These are phyloP conservation scores for Pichia inconspicua DNA, from an alignment of 1,139 yeast species.

Conservation along the genomic window DNA sequence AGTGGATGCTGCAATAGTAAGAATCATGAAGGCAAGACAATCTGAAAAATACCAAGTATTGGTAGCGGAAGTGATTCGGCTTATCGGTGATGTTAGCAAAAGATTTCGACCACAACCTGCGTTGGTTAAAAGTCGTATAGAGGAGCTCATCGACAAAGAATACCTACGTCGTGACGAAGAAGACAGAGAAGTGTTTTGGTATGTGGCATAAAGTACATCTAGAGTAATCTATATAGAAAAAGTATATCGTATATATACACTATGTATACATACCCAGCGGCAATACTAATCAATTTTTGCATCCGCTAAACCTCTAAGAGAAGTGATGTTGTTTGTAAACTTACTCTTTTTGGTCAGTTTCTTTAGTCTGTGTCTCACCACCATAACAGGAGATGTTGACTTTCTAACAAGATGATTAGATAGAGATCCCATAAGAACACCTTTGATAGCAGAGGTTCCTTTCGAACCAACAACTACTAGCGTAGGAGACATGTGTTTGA, in stretches of 20 bases:
- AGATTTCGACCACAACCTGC: conserved; percentile 57
- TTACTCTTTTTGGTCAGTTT: conserved; percentile 55
- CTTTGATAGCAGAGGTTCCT: conserved; percentile 68
- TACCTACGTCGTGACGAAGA: conserved; percentile 68
- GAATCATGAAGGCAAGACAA: conserved; percentile 77
- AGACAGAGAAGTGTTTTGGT: conserved; percentile 57
- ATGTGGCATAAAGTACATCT: conserved; percentile 43
- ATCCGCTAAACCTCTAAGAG: conserved; percentile 29
- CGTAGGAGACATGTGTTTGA: conserved; percentile 76
- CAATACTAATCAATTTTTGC: conserved; percentile 26
- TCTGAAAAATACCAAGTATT: conserved; percentile 56
- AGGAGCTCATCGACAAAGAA: conserved; percentile 73
- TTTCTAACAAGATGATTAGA: conserved; percentile 71
- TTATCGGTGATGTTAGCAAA: conserved; percentile 47
- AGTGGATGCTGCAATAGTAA: conserved; percentile 81
- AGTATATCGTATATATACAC: not conserved
- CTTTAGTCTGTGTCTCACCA: conserved; percentile 75
- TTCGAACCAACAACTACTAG: conserved; percentile 77
- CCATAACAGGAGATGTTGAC: conserved; percentile 84
- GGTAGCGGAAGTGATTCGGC: conserved; percentile 43
- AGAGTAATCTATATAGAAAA: too few species aligned
- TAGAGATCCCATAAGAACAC: conserved; percentile 67
- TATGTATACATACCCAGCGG: too few species aligned
- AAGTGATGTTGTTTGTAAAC: conserved; percentile 27
- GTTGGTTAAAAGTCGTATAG: conserved; percentile 71